Evolutionary conservation across 176 grass and related monocot species (phyloP).

Genomic region (Areca catechu): DNA sequence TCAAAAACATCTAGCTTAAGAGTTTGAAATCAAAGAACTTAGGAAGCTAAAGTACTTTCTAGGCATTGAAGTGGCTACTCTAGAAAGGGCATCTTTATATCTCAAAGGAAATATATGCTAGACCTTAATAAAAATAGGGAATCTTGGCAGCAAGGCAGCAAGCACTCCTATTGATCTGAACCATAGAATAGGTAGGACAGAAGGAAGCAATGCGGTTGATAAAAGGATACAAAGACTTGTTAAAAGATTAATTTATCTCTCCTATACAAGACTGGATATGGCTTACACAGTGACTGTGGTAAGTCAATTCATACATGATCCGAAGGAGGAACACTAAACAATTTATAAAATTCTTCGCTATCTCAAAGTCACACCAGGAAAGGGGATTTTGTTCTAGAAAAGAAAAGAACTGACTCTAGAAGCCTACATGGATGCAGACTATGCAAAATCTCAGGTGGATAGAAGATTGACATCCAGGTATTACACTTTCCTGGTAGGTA

Average conservation of each 20-base stretch:
- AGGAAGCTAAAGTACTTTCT: no score
- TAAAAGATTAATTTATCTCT: slow-evolving; percentile 6
- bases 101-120: no score
- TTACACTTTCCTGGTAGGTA: not conserved
- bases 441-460: not conserved
- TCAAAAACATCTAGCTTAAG: no score
- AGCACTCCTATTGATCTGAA: no score
- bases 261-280: not conserved
- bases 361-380: not conserved
- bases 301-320: slow-evolving; percentile 11
- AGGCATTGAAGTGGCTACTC: no score
- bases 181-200: no score
- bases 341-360: not conserved
- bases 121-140: no score
- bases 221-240: not conserved
- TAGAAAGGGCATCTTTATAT: no score
- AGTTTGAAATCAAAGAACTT: no score
- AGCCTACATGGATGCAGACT: not conserved
- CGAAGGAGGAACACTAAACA: not conserved
- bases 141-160: no score
- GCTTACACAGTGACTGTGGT: not conserved
- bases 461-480: not conserved
- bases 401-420: not conserved
- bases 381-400: not conserved
- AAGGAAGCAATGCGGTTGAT: no score